These are phyloP conservation scores for Iodosphaeria phyllophila DNA, from an alignment of 2,329 filamentous ascomycete genomes.

Conservation along the genomic window DNA sequence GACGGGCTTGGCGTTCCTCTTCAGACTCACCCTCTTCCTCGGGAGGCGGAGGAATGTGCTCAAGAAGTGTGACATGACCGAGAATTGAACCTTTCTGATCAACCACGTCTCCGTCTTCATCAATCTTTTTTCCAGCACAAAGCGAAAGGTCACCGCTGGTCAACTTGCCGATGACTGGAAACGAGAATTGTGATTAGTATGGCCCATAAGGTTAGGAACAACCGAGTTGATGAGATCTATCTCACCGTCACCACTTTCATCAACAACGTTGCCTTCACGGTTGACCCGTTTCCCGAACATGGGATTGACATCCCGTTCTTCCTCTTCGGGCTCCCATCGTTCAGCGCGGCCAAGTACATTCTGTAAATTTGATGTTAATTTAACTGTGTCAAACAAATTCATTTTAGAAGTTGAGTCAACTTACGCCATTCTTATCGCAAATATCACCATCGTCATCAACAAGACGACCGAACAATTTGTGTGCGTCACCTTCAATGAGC, in stretches of 20 bases:
- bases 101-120: conserved; percentile 53
- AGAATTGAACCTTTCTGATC: conserved; percentile 48
- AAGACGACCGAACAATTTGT: conserved; percentile 50
- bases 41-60: conserved; percentile 29
- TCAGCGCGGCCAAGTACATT: conserved; percentile 39
- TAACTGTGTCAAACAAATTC: no score
- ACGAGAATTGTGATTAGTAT: no score
- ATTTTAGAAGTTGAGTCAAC: no score
- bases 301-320: conserved; percentile 29
- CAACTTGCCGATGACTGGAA: conserved; percentile 47
- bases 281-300: conserved; percentile 36
- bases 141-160: conserved; percentile 46
- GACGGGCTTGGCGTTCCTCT: conserved; percentile 35
- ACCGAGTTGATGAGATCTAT: no score
- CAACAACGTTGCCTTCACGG: conserved; percentile 37
- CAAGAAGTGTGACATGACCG: conserved; percentile 48
- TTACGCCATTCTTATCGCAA: conserved; percentile 56
- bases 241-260: conserved; percentile 37
- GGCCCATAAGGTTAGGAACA: no score
- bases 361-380: no score
- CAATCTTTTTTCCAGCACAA: conserved; percentile 49
- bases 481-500: conserved; percentile 50
- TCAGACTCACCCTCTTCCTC: conserved; percentile 31
- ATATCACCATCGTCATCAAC: conserved; percentile 76
- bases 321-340: conserved; percentile 37